Percentiles rank a stretch among this genome's conserved stretches.
These are phyloP conservation scores for Tylopilus subfusipes DNA, from an alignment of 768 basidiomycete genomes.

Conservation along the genomic window DNA sequence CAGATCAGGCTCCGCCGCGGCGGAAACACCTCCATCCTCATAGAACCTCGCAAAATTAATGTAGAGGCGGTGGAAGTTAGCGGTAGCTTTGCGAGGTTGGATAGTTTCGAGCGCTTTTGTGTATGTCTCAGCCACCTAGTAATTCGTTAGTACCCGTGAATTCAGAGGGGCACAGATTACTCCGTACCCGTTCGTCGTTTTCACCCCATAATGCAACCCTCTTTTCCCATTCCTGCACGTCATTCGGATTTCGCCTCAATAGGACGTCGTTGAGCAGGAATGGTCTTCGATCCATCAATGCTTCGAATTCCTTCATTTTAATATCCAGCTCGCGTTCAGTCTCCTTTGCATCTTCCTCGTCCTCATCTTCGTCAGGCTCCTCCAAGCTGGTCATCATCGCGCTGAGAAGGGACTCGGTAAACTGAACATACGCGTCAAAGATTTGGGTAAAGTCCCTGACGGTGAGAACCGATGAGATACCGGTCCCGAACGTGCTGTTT, in stretches of 20 bases:
- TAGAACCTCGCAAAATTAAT: constrained; percentile 98
- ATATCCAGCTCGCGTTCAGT: constrained; percentile 80
- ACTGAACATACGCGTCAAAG: constrained; percentile 95
- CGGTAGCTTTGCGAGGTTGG: constrained; percentile 83
- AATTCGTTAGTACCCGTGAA: not conserved
- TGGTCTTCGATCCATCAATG: constrained; percentile 89
- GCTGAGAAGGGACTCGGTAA: constrained; percentile 84
- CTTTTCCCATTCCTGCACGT: constrained; percentile 99
- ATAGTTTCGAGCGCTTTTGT: constrained; percentile 85
- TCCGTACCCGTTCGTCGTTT: constrained; percentile 81
- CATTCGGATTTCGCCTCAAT: constrained; percentile 89
- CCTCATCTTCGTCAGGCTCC: constrained; percentile 68
- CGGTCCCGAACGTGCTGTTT: constrained; percentile 83
- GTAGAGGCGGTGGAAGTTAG: constrained; percentile 85
- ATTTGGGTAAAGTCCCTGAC: constrained; percentile 97
- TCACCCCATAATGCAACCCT: constrained; percentile 90
- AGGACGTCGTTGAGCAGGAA: constrained; percentile 97
- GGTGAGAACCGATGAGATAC: constrained; percentile 80
- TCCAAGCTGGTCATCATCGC: constrained; percentile 86
- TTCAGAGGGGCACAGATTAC: not conserved
- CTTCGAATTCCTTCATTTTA: constrained; percentile 91
- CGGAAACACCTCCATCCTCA: constrained; percentile 86
- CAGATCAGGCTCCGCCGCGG: constrained; percentile 76
- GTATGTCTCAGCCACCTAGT: constrained; percentile 89
- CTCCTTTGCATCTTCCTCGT: constrained; percentile 76